Base-by-base conservation (phyloP, 225 moss, liverwort and hornwort genomes). In the Neckera pumila region DNA sequence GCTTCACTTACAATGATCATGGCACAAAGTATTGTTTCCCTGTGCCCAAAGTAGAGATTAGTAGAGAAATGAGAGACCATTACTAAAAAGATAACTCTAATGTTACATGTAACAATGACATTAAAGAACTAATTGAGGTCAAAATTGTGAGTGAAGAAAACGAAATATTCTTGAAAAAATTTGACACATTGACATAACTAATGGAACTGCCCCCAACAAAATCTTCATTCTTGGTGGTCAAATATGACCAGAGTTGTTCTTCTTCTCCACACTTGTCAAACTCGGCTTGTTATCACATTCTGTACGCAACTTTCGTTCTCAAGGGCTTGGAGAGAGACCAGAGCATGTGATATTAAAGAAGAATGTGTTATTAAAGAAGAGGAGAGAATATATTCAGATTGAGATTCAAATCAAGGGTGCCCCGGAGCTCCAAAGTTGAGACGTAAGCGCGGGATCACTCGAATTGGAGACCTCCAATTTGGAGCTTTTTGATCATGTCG, bases 11-110 rank as follows among this genome's bases (percentile, higher is more conserved):
- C 12, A 21, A 21, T n/a, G 12, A 38, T 23, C 23, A 23, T 69
- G 23, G 0, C 13, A 69, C n/a, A n/a, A n/a, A n/a, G n/a, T n/a
- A n/a, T 69, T 69, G 23, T 69, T 69, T 21, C 1, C 0, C 0
- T 38, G 70, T 13, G 7, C 3, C 4, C 4, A 23, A 38, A 69
- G 23, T 38, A 0, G 7, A 69, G 2, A 1, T 17, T 23, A 38
- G 13, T 69, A 38, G 4, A 69, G 7, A 69, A 38, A 38, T 69
- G n/a, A 69, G 38, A 38, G 13, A 69, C 38, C 38, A 7, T 38
- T 38, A 22, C 3, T 47, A 11, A 47, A 27, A 42, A 26, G 3
- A 9, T 42, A 42, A 42, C 15, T 71, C 5, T 16, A 43, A 26
- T 38, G 14, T 71, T 71, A 9, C 5, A 26, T 27, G 9, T 27